A percentile compares a stretch with the other conserved stretches of the same genome.
These are phyloP conservation scores for Macrocybe sp. DNA, from an alignment of 1,284 basidiomycete genomes.

Conservation along the genomic window DNA sequence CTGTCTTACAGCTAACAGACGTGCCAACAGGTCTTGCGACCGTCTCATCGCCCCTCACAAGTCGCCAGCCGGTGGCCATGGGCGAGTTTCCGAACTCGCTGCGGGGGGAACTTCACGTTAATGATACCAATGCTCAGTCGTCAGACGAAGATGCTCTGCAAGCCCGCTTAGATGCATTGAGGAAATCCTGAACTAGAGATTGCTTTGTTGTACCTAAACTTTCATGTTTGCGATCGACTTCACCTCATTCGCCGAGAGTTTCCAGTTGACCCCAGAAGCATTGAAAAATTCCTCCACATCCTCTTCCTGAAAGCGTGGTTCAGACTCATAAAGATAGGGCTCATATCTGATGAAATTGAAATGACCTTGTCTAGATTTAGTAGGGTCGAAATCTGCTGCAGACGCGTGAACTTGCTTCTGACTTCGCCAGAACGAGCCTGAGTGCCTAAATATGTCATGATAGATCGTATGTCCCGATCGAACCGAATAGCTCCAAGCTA, in stretches of 20 bases:
- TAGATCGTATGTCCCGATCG: slow-evolving; percentile 86
- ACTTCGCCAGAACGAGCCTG: slow-evolving; percentile 87
- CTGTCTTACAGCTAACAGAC: slow-evolving; percentile 63
- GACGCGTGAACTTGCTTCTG: slow-evolving; percentile 85
- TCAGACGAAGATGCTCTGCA: slow-evolving; percentile 88
- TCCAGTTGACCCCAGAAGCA: slow-evolving; percentile 89
- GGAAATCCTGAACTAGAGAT: slow-evolving; percentile 42
- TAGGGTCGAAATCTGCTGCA: slow-evolving; percentile 92
- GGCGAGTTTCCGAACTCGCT: slow-evolving; percentile 53
- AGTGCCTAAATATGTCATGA: slow-evolving; percentile 78
- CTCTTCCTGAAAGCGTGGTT: slow-evolving; percentile 58
- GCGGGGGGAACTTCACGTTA: slow-evolving; percentile 24
- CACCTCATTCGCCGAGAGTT: slow-evolving; percentile 75
- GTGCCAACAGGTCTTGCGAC: slow-evolving; percentile 71
- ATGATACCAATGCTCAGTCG: slow-evolving; percentile 38
- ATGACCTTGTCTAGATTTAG: slow-evolving; percentile 82
- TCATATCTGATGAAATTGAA: slow-evolving; percentile 21
- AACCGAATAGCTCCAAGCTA: slow-evolving; percentile 96
- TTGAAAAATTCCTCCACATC: slow-evolving; percentile 91
- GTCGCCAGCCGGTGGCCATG: slow-evolving; percentile 75
- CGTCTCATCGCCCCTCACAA: slow-evolving; percentile 57
- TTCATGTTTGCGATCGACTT: slow-evolving; percentile 46
- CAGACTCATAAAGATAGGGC: slow-evolving; percentile 8
- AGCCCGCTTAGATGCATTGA: slow-evolving; percentile 78
- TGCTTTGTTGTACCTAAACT: slow-evolving; percentile 2